Conservation (phyloP, 176 grass and related monocot genomes). For the Hordeum marinum region DNA sequence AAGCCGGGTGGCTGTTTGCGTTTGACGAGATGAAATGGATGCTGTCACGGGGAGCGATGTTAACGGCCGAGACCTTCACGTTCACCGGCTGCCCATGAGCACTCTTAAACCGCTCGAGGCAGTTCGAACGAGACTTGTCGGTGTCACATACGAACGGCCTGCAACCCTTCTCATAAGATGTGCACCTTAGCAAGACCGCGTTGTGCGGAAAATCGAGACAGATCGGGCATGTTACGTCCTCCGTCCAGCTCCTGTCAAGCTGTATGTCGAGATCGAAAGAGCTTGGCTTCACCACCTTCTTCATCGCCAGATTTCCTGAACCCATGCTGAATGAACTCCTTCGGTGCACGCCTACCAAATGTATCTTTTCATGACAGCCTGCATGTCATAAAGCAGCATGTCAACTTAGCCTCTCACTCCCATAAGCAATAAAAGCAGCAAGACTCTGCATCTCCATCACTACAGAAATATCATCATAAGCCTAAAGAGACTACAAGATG, state of each 20-base stretch:
- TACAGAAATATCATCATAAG: slow-evolving; percentile 7
- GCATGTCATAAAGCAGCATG: slow-evolving; percentile 16
- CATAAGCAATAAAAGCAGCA: not conserved
- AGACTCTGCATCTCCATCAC: not conserved
- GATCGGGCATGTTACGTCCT: slow-evolving; percentile 85
- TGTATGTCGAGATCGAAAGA: slow-evolving; percentile 47
- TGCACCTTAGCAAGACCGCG: slow-evolving; percentile 66
- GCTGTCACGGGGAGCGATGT: slow-evolving; percentile 45
- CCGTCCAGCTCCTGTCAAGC: slow-evolving; percentile 46
- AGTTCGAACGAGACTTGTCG: slow-evolving; percentile 84
- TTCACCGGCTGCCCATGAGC: slow-evolving; percentile 57
- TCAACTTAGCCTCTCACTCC: not conserved
- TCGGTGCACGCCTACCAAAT: not conserved
- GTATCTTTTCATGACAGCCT: slow-evolving; percentile 29
- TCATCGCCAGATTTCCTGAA: slow-evolving; percentile 36
- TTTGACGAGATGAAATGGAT: slow-evolving; percentile 73
- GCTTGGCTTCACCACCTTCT: slow-evolving; percentile 31
- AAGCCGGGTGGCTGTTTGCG: slow-evolving; percentile 50
- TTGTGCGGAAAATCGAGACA: slow-evolving; percentile 88
- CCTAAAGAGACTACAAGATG: slow-evolving; percentile 7
- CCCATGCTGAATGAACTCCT: slow-evolving; percentile 32
- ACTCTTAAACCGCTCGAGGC: slow-evolving; percentile 79
- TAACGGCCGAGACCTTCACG: slow-evolving; percentile 49
- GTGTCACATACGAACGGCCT: slow-evolving; percentile 86
- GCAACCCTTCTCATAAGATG: slow-evolving; percentile 86